Base-by-base conservation (phyloP, 768 basidiomycete species). In the Suillus variegatus region DNA sequence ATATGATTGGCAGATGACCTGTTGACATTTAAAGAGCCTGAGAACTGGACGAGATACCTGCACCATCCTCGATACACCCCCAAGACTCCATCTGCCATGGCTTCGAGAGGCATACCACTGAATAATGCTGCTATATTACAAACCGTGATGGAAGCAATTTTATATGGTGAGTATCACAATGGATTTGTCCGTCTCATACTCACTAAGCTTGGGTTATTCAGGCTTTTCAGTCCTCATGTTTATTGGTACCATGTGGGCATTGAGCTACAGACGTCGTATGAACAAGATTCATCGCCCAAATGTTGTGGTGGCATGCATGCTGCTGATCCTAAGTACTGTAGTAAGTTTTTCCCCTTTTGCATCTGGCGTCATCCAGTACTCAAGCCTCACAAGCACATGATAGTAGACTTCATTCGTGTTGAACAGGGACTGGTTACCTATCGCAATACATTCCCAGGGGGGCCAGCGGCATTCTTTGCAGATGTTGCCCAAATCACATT, bases 391-490 rank as follows among this genome's bases (percentile, higher is more conserved):
- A 56, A 25, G 56, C 22, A 57, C 38, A 40, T 40, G 22, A 1
- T 43, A 7, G 49, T 62, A 22, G 66, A 69, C 58, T 64, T 22
- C 47, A 49, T 49, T 49, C 47, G 47, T 22, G 5, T 14, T 6
- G 47, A 49, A 6, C 22, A 49, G 10, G 74, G 72, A 8, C 64
- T 76, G 4, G 65, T 74, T 2, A 47, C n/a, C 22, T 62, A 68
- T 55, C 67, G 73, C 4, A 64, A 71, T 43, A 67, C 55, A 6
- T 65, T 63, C 28, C 67, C 68, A 16, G 72, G 73, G 1, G 74
- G 74, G 3, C 71, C 74, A 1, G 1, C 61, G 14, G 70, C 66
- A 1, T 75, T 67, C 64, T 75, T 75, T 61, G 69, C 67, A 3
- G 68, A 70, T 32, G 57, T 65, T 6, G 63, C 66, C 44, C 63